A percentile compares a stretch with the other conserved stretches of the same genome.
These are phyloP conservation scores for Karstenula rhodostoma DNA, from an alignment of 2,329 filamentous ascomycete genomes.

Conservation along the genomic window DNA sequence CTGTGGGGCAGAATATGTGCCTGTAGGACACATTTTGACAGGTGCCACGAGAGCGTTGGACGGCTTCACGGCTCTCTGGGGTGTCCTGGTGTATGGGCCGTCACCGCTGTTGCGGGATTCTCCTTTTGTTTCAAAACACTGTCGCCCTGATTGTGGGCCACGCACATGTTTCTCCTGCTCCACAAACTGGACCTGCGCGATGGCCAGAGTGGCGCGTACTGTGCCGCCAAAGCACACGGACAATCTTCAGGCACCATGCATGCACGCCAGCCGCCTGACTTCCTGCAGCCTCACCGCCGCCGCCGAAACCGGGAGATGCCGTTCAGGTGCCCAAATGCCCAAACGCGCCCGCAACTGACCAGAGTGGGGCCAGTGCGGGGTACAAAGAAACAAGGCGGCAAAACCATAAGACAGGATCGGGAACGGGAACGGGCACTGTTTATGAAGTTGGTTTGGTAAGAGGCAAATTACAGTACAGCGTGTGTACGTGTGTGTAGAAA, in stretches of 20 bases:
- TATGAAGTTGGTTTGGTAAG: too few relatives aligned
- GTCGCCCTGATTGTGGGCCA: background rate
- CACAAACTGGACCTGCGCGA: background rate
- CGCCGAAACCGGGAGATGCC: background rate
- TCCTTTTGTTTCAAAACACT: background rate
- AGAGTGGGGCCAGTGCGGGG: background rate
- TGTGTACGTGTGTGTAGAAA: too few relatives aligned
- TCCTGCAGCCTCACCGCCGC: background rate
- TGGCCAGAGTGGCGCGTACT: background rate
- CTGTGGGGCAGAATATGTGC: background rate
- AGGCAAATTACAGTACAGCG: too few relatives aligned
- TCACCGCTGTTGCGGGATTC: background rate
- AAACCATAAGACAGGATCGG: background rate
- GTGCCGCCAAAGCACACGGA: background rate
- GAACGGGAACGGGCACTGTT: too few relatives aligned
- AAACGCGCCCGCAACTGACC: background rate
- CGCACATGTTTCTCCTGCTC: background rate
- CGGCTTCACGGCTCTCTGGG: background rate
- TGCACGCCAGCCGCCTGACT: background rate
- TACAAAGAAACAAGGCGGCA: too few relatives aligned
- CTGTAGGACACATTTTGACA: background rate
- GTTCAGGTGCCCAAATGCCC: background rate
- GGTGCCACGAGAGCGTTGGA: background rate
- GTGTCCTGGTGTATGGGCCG: background rate
- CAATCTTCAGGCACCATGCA: background rate